Conservation (phyloP, 345 rosid species). For the Lumnitzera racemosa region DNA sequence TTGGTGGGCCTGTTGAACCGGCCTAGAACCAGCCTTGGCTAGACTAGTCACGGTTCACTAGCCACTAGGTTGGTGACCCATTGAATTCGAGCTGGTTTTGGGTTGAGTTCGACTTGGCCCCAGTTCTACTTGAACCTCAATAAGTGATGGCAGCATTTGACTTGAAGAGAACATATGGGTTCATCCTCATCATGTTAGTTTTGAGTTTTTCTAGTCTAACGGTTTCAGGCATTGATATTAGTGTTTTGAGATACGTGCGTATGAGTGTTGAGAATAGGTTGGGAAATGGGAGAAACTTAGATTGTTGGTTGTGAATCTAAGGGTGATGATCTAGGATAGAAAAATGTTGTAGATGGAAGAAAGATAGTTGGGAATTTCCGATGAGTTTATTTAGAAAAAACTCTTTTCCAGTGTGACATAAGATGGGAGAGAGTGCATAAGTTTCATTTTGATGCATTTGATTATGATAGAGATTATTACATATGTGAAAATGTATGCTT, state of each 20-base stretch:
- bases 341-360: constrained; percentile 30
- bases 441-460: constrained; percentile 30
- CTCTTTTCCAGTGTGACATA: constrained; percentile 38
- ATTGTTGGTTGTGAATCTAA: constrained; percentile 47
- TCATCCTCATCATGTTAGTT: not conserved
- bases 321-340: constrained; percentile 45
- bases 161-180: no score
- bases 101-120: no score
- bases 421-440: constrained; percentile 26
- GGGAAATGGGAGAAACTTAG: constrained; percentile 30
- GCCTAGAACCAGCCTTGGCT: no score
- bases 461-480: constrained; percentile 21
- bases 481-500: constrained; percentile 27
- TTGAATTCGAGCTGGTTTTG: no score
- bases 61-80: no score
- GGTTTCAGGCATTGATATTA: constrained; percentile 6
- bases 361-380: constrained; percentile 42
- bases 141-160: no score
- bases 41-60: no score
- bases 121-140: no score
- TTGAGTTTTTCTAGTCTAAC: no score
- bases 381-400: constrained; percentile 25
- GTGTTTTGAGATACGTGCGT: constrained; percentile 4
- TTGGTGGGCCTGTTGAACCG: no score
- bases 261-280: constrained; percentile 33